Base-by-base conservation (phyloP, 805 yeast species). In the Saccharomycodes ludwigii region DNA sequence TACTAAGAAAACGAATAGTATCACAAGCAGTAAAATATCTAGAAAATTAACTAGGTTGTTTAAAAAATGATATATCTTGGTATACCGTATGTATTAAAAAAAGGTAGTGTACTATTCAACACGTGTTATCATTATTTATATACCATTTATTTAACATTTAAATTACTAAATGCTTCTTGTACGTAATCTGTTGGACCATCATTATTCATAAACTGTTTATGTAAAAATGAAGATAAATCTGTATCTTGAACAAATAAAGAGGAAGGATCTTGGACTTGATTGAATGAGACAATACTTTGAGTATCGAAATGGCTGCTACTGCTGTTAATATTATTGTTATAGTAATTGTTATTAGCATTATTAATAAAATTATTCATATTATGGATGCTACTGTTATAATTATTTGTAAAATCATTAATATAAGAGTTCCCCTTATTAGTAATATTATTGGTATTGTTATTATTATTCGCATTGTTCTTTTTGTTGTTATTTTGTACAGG, bases 271-370 rank as follows among this genome's bases (percentile, higher is more conserved):
- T 25, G 15, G 5, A 16, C 40, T 6, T 35, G 46, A 27, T 48
- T 49, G 31, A 50, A 54, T 10, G 56, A 50, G 48, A 52, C 45
- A 20, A 54, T 32, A 40, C 57, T 52, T 31, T 51, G 56, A 8
- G 54, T 44, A 30, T 54, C 58, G 35, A 51, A 50, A 31, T 50
- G 54, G 12, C 9, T 27, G 16, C 25, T 21, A 30, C 44, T 21
- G 11, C 21, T 16, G 11, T 21, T 29, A 19, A 37, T 5, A 32
- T 21, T 23, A 21, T 24, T 29, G n/a, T 24, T n/a, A n/a, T n/a
- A n/a, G n/a, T n/a, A n/a, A 9, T 27, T 10, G 18, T 15, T 16
- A 25, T 25, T 25, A 11, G 28, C 8, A 10, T 6, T 25, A 8
- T 7, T 37, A 37, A 12, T 28, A 21, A 2, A 22, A 33, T 38